These are phyloP conservation scores for Teratosphaeria zuluensis DNA, from an alignment of 2,329 filamentous ascomycete genomes.

Conservation along the genomic window DNA sequence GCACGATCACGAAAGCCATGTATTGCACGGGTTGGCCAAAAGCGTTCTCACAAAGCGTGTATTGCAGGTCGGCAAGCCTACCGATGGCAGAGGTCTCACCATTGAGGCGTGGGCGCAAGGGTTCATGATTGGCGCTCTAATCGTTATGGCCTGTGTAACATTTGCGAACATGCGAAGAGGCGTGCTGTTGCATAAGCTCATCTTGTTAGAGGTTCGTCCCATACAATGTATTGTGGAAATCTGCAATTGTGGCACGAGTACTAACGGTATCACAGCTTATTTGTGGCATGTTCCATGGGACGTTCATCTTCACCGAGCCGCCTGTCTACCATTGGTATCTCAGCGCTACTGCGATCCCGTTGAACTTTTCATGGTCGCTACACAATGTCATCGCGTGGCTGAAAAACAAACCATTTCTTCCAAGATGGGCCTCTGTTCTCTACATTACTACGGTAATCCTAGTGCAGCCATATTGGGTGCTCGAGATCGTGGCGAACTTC, in stretches of 20 bases:
- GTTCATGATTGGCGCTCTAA: constrained; percentile 29
- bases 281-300: constrained; percentile 45
- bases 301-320: constrained; percentile 48
- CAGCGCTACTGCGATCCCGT: constrained; percentile 45
- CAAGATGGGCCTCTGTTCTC: constrained; percentile 36
- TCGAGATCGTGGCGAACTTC: constrained; percentile 52
- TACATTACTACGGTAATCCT: constrained; percentile 52
- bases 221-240: not conserved
- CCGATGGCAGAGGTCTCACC: constrained; percentile 12
- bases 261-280: constrained; percentile 9
- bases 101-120: constrained; percentile 23
- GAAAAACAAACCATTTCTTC: constrained; percentile 50
- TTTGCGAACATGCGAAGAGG: constrained; percentile 40
- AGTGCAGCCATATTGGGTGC: constrained; percentile 53
- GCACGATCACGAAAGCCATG: not conserved
- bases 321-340: constrained; percentile 56
- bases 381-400: constrained; percentile 61
- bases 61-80: constrained; percentile 19
- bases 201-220: constrained; percentile 36
- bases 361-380: constrained; percentile 50
- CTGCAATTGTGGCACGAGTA: not conserved
- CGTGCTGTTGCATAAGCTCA: constrained; percentile 41
- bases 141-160: constrained; percentile 40
- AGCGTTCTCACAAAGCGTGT: constrained; percentile 1
- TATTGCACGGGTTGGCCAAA: not conserved